phyloP scores from a whole-genome alignment of 73 alveolate species.

The Paramecium tetraurelia region DNA sequence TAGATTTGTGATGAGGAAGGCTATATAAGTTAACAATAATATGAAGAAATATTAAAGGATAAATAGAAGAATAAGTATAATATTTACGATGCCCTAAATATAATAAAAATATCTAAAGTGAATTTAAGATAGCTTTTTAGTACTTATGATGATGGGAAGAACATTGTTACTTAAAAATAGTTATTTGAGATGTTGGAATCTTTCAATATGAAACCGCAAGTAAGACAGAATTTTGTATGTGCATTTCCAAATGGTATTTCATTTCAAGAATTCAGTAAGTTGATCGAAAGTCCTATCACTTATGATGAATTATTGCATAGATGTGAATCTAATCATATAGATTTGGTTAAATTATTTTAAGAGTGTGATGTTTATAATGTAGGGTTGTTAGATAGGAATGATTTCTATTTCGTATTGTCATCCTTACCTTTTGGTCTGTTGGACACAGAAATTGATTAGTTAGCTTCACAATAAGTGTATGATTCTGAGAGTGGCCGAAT shows the following conservation, averaged over 20 bases:
- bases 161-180: background rate
- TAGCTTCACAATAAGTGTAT: background rate
- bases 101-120: background rate
- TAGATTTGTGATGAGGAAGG: conserved; percentile 42
- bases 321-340: background rate
- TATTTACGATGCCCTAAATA: conserved; percentile 13
- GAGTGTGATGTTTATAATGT: conserved; percentile 31
- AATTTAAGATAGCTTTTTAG: conserved; percentile 4
- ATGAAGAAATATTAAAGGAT: conserved; percentile 21
- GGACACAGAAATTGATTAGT: background rate
- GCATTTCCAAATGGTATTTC: conserved; percentile 47
- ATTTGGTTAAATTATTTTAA: background rate
- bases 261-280: background rate
- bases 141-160: conserved; percentile 35
- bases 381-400: conserved; percentile 31
- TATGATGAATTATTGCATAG: conserved; percentile 39
- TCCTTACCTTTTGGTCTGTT: conserved; percentile 27
- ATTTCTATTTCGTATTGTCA: background rate
- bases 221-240: conserved; percentile 16
- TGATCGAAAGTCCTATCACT: background rate
- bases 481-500: conserved; percentile 48
- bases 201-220: background rate
- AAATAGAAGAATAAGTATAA: background rate
- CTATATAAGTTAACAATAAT: background rate
- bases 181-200: background rate